These are phyloP conservation scores for Cavenderia fasciculata DNA, from an alignment of 78 protist genomes.

Conservation along the genomic window DNA sequence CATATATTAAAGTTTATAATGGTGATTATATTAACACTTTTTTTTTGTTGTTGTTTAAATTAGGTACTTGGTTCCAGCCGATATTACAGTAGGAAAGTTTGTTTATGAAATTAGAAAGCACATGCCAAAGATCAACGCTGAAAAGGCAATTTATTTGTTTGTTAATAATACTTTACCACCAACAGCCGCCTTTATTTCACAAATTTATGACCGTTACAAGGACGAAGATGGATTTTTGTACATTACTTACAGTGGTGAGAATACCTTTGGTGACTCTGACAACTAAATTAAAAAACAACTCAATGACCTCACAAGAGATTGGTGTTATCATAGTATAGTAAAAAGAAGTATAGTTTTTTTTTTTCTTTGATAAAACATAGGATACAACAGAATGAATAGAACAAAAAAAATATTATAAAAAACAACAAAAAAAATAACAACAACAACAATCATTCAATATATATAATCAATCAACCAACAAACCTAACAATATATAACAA, in stretches of 20 bases:
- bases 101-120: constrained; percentile 93
- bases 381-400: too few relatives aligned
- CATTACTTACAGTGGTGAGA: constrained; percentile 56
- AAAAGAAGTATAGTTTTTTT: too few relatives aligned
- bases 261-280: constrained; percentile 37
- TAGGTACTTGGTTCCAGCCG: constrained; percentile 91
- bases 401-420: too few relatives aligned
- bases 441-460: too few relatives aligned
- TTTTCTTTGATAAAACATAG: too few relatives aligned
- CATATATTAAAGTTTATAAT: background rate
- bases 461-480: too few relatives aligned
- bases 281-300: too few relatives aligned
- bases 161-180: constrained; percentile 89
- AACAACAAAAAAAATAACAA: too few relatives aligned
- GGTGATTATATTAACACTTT: background rate
- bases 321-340: too few relatives aligned
- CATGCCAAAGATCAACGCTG: constrained; percentile 91
- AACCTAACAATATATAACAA: too few relatives aligned
- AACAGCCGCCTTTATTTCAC: constrained; percentile 89
- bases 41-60: background rate
- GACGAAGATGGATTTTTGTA: constrained; percentile 97
- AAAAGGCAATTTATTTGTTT: constrained; percentile 96
- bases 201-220: constrained; percentile 92
- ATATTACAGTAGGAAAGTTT: constrained; percentile 96
- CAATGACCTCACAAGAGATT: too few relatives aligned